These are phyloP conservation scores for Pouteria campechiana DNA, from an alignment of 179 eudicot species.

Conservation along the genomic window DNA sequence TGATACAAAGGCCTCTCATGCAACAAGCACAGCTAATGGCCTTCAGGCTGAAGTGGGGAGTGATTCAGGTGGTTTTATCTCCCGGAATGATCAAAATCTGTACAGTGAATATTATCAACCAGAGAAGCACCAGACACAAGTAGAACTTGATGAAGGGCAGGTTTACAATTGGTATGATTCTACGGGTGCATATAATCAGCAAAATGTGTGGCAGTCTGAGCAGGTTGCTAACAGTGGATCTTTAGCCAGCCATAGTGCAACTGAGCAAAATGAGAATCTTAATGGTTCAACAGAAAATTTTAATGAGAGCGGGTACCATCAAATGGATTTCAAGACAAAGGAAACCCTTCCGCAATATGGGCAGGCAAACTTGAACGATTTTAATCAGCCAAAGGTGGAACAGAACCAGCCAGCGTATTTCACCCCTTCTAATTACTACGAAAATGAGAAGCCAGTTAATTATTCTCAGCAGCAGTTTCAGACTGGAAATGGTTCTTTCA, in stretches of 20 bases:
- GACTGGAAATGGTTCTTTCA: slow-evolving; percentile 28
- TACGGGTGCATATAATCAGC: slow-evolving; percentile 25
- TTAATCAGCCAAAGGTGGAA: slow-evolving; percentile 16
- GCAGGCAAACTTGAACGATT: slow-evolving; percentile 21
- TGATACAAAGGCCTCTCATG: slow-evolving; percentile 30
- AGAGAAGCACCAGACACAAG: slow-evolving; percentile 14
- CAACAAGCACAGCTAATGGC: slow-evolving; percentile 19
- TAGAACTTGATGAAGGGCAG: slow-evolving; percentile 15
- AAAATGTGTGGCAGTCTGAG: slow-evolving; percentile 32
- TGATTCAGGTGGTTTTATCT: slow-evolving; percentile 14
- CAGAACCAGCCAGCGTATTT: slow-evolving; percentile 27
- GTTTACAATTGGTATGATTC: slow-evolving; percentile 29
- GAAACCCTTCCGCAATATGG: slow-evolving; percentile 24
- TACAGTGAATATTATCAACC: slow-evolving; percentile 5
- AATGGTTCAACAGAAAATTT: slow-evolving; percentile 16
- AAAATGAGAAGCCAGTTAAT: slow-evolving; percentile 20
- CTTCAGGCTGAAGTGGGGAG: slow-evolving; percentile 32
- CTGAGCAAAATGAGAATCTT: slow-evolving; percentile 17
- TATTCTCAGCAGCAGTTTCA: slow-evolving; percentile 38
- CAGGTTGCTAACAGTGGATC: slow-evolving; percentile 16
- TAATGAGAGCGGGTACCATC: slow-evolving; percentile 22
- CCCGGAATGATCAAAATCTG: slow-evolving; percentile 15
- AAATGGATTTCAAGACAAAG: slow-evolving; percentile 15
- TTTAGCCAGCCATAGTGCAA: slow-evolving; percentile 12
- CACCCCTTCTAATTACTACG: slow-evolving; percentile 24